Percentiles rank a stretch among this genome's conserved stretches.
phyloP scores from a whole-genome alignment of 192 early-diverging fungal species.

The Coemansia sp. region DNA sequence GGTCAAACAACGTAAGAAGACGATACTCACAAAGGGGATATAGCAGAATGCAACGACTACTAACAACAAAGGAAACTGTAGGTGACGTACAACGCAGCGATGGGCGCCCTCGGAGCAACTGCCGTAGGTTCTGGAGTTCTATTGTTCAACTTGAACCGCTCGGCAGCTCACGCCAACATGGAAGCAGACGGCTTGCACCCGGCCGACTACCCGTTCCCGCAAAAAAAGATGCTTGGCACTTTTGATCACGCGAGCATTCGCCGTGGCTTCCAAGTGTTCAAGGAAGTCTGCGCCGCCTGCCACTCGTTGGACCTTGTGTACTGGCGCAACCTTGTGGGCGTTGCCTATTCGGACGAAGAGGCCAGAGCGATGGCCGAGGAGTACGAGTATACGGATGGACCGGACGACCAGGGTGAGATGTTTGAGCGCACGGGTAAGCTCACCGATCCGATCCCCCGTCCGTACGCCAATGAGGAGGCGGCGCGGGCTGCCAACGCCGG shows the following conservation, averaged over 20 bases:
- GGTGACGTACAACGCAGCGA: slow-evolving; percentile 25
- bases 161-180: slow-evolving; percentile 73
- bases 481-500: slow-evolving; percentile 94
- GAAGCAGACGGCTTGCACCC: slow-evolving; percentile 91
- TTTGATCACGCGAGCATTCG: slow-evolving; percentile 95
- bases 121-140: slow-evolving; percentile 55
- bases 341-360: slow-evolving; percentile 90
- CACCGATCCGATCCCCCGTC: slow-evolving; percentile 83
- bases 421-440: slow-evolving; percentile 93
- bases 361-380: slow-evolving; percentile 92
- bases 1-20: too few relatives aligned
- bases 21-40: too few relatives aligned
- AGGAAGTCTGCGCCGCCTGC: slow-evolving; percentile 95
- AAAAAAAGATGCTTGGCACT: slow-evolving; percentile 75
- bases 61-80: too few relatives aligned
- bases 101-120: slow-evolving; percentile 61
- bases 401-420: slow-evolving; percentile 87
- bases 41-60: too few relatives aligned
- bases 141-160: slow-evolving; percentile 54
- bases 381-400: slow-evolving; percentile 89
- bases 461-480: slow-evolving; percentile 97
- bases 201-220: slow-evolving; percentile 85
- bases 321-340: slow-evolving; percentile 95
- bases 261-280: slow-evolving; percentile 98
- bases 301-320: slow-evolving; percentile 92